Evolutionary conservation across 176 grass and related monocot genomes (phyloP).

Genomic region (Saccharum officinarum): DNA sequence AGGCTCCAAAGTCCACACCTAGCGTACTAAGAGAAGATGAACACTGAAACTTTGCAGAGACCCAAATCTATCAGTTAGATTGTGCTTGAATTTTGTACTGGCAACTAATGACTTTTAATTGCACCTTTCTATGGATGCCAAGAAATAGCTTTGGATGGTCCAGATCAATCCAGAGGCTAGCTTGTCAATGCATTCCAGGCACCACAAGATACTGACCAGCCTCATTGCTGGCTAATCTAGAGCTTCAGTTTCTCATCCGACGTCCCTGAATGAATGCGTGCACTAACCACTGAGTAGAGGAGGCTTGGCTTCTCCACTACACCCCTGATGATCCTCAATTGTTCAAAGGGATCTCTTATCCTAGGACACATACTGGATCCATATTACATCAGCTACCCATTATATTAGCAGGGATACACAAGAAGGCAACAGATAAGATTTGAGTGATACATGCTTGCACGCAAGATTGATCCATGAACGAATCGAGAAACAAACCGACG

Average conservation of each 20-base stretch:
- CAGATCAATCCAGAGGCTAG: no score
- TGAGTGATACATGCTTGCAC: background rate
- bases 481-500: conserved; percentile 10
- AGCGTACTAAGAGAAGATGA: background rate
- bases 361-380: background rate
- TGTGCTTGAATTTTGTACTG: background rate
- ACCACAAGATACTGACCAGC: background rate
- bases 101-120: no score
- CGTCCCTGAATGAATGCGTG: background rate
- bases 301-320: conserved; percentile 14
- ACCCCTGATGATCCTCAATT: conserved; percentile 14
- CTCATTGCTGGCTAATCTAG: background rate
- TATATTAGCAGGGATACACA: background rate
- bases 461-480: background rate
- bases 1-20: no score
- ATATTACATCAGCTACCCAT: conserved; percentile 21
- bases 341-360: conserved; percentile 9
- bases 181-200: background rate
- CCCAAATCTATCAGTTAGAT: conserved; percentile 22
- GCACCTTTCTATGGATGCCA: no score
- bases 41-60: background rate
- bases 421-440: conserved; percentile 30
- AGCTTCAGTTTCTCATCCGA: background rate
- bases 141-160: no score
- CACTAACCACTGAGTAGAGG: background rate